A percentile compares a stretch with the other conserved stretches of the same genome.
Conservation (phyloP, 441 rosid genomes). For the Pelargonium fulgidum region DNA sequence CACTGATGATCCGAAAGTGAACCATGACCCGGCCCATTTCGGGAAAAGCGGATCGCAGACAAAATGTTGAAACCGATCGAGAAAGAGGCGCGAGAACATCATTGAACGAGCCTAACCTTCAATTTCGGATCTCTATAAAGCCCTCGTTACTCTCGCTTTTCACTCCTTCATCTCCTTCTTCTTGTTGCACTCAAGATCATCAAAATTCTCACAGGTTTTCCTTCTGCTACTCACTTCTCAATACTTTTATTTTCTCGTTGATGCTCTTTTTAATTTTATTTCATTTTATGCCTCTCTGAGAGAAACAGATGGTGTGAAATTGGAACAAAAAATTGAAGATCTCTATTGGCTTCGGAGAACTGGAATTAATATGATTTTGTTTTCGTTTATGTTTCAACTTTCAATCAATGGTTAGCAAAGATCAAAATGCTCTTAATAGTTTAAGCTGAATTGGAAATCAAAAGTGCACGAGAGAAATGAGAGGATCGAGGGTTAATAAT, state of each 20-base stretch:
- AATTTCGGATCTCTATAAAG: slow-evolving; percentile 6
- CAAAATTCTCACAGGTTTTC: neutral
- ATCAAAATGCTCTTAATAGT: too few species aligned
- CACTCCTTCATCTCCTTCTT: neutral
- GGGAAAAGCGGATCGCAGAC: slow-evolving; percentile 6
- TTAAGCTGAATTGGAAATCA: too few species aligned
- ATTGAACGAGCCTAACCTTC: slow-evolving; percentile 6
- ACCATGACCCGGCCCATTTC: neutral
- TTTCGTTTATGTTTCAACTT: neutral
- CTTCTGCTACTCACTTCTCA: too few species aligned
- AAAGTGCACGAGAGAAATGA: too few species aligned
- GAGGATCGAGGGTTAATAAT: neutral
- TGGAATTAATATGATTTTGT: neutral
- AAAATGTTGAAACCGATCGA: neutral
- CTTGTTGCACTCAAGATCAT: neutral
- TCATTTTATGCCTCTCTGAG: too few species aligned
- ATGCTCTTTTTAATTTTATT: too few species aligned
- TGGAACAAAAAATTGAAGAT: neutral
- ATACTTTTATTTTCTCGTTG: too few species aligned
- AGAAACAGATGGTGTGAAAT: neutral
- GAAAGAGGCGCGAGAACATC: slow-evolving; percentile 3
- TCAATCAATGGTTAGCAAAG: too few species aligned
- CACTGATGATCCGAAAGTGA: neutral
- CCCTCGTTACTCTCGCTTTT: neutral
- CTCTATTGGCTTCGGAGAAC: neutral